These are phyloP conservation scores for Dissophora ornata DNA, from an alignment of 192 early-diverging fungal genomes.

Conservation along the genomic window DNA sequence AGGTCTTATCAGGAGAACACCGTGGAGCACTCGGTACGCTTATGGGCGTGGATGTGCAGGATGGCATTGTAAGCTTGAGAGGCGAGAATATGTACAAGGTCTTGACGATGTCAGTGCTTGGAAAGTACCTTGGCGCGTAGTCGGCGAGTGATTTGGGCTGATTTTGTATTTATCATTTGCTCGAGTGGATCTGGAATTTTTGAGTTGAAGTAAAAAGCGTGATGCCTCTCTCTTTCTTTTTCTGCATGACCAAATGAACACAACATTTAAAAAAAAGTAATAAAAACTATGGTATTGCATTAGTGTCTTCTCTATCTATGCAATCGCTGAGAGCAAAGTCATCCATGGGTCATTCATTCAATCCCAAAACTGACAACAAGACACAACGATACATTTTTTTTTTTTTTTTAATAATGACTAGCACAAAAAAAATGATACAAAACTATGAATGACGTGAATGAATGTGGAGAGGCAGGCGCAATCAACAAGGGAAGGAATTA, in stretches of 20 bases:
- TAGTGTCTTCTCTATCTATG: too few species aligned
- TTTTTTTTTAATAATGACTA: slow-evolving; percentile 2
- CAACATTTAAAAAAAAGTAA: background rate
- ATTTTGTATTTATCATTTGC: background rate
- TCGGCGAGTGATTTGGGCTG: background rate
- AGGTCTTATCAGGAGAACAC: slow-evolving; percentile 71
- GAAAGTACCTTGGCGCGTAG: slow-evolving; percentile 57
- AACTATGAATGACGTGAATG: slow-evolving; percentile 2
- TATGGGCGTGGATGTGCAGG: slow-evolving; percentile 78
- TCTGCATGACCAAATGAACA: too few species aligned
- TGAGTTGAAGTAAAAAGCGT: too few species aligned
- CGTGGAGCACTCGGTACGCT: slow-evolving; percentile 71
- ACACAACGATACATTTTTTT: background rate
- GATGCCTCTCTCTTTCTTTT: too few species aligned
- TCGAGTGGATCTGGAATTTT: too few species aligned
- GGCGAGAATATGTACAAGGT: slow-evolving; percentile 68
- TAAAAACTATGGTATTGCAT: background rate
- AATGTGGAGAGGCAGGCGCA: background rate
- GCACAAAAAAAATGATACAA: slow-evolving; percentile 2
- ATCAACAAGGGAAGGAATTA: too few species aligned
- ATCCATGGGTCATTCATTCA: too few species aligned
- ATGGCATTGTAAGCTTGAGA: slow-evolving; percentile 77
- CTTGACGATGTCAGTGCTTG: slow-evolving; percentile 63
- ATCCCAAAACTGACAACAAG: too few species aligned
- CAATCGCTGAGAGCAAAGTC: too few species aligned